phyloP scores from a whole-genome alignment of 148 eudicot species.

The Pouteria glomerata region DNA sequence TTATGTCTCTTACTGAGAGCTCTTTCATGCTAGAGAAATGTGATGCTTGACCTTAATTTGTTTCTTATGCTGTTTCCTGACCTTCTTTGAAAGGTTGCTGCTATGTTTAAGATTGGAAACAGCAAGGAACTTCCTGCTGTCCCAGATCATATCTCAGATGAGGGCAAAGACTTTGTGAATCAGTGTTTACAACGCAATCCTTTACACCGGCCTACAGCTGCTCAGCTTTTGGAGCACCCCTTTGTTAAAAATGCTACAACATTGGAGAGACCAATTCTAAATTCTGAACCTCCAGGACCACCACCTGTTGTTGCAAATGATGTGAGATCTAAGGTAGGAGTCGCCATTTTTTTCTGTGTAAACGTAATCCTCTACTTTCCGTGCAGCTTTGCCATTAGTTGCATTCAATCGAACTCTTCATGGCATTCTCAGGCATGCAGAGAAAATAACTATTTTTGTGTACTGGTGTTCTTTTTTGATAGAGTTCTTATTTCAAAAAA shows the following conservation, averaged over 20 bases:
- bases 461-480: not conserved
- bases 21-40: not conserved
- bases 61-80: not conserved
- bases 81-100: constrained; percentile 50
- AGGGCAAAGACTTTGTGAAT: constrained; percentile 54
- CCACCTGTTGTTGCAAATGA: constrained; percentile 16
- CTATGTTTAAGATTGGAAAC: constrained; percentile 70
- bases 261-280: constrained; percentile 28
- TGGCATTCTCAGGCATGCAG: constrained; percentile 3
- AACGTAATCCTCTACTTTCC: not conserved
- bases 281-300: constrained; percentile 19
- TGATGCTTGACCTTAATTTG: constrained; percentile 6
- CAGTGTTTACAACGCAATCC: constrained; percentile 64
- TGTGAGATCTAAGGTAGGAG: constrained; percentile 21
- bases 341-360: not conserved
- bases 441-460: not conserved
- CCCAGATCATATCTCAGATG: constrained; percentile 62
- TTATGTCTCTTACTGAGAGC: not conserved
- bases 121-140: constrained; percentile 68
- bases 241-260: constrained; percentile 39
- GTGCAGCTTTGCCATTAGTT: not conserved
- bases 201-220: constrained; percentile 50
- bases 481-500: not conserved
- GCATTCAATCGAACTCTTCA: not conserved
- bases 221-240: constrained; percentile 55